Evolutionary conservation across 164 flowering plant species (phyloP).

Genomic region (Protea cynaroides): DNA sequence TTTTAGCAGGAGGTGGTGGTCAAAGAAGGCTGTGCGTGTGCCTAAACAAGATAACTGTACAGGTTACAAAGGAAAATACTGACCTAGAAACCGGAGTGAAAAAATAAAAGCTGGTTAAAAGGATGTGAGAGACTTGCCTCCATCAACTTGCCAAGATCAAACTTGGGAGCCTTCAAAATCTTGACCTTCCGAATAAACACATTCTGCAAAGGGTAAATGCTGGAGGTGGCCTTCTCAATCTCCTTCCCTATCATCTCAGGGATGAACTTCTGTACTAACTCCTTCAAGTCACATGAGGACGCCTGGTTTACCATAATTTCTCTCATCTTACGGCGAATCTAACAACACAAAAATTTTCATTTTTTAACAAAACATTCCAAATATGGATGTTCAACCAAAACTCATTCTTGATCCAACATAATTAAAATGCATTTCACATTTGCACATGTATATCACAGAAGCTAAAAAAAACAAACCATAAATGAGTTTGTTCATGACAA

Average conservation of each 20-base stretch:
- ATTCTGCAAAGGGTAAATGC: conserved; percentile 32
- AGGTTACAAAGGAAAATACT: not conserved
- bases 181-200: too few species aligned
- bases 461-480: not conserved
- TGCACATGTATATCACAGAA: too few species aligned
- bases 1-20: too few species aligned
- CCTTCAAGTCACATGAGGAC: conserved; percentile 23
- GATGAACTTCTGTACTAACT: conserved; percentile 53
- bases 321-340: conserved; percentile 78
- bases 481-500: too few species aligned
- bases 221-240: conserved; percentile 66
- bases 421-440: too few species aligned
- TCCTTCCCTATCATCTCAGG: conserved; percentile 21
- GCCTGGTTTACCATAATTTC: conserved; percentile 71
- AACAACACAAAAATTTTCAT: too few species aligned
- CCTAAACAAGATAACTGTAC: too few species aligned
- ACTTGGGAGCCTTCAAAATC: conserved; percentile 65
- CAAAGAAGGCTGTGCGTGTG: too few species aligned
- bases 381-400: not conserved
- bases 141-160: too few species aligned
- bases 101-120: not conserved
- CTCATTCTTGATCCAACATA: too few species aligned
- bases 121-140: conserved; percentile 1
- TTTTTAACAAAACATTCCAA: not conserved
- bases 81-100: too few species aligned